These are phyloP conservation scores for Penicillium sp. DNA, from an alignment of 2,329 filamentous ascomycete genomes.

Conservation along the genomic window DNA sequence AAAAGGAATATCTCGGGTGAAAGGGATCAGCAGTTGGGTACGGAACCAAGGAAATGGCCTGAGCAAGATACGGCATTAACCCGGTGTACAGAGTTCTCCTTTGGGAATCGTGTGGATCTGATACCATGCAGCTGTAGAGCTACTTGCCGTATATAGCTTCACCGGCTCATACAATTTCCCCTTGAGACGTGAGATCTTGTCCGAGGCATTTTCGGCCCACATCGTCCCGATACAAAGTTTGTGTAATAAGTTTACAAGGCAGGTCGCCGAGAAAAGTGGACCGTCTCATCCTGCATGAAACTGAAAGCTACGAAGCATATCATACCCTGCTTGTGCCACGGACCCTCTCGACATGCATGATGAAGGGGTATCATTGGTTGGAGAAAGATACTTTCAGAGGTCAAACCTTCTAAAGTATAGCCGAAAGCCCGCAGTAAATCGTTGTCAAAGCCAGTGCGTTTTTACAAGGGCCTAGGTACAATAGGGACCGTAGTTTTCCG, in stretches of 20 bases:
- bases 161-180: not conserved
- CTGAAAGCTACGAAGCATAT: constrained; percentile 18
- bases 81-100: not conserved
- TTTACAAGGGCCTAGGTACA: not conserved
- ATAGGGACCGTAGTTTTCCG: not conserved
- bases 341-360: constrained; percentile 15
- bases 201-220: constrained; percentile 5
- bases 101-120: constrained; percentile 1
- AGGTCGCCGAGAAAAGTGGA: constrained; percentile 15
- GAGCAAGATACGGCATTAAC: not conserved
- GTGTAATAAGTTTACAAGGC: not conserved
- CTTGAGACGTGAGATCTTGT: constrained; percentile 2
- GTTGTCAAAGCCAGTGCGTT: not conserved
- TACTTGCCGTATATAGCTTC: not conserved
- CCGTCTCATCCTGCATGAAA: constrained; percentile 12
- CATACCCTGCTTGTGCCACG: constrained; percentile 13
- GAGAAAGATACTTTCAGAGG: not conserved
- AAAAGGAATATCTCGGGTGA: not conserved
- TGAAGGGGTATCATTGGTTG: constrained; percentile 12
- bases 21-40: not conserved
- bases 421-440: not conserved
- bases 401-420: not conserved
- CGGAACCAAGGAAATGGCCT: not conserved
- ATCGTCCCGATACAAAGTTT: constrained; percentile 1
- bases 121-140: constrained; percentile 6